Base-by-base conservation (phyloP, 1,284 basidiomycete species). In the Puccinia polysora region DNA sequence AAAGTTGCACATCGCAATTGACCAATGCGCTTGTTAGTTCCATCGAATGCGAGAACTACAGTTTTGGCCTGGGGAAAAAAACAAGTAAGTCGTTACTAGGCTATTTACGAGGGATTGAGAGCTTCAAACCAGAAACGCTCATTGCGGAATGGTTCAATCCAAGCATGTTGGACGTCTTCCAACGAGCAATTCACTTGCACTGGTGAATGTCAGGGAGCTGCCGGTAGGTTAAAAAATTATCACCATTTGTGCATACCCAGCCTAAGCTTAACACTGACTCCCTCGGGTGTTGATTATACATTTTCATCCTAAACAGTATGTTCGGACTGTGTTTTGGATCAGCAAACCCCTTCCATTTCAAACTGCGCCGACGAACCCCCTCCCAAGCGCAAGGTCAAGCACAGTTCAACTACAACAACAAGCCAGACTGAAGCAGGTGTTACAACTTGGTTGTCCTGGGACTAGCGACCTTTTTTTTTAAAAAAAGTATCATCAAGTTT, bases 301-400 rank as follows among this genome's bases (percentile, higher is more conserved):
- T 4, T 18, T 20, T 18, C 3, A 58, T 12, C 12, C 15, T n/a
- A n/a, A n/a, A n/a, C 32, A 58, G 56, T 40, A 23, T 58, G 56
- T 20, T 58, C 56, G 34, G 34, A 34, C 28, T 58, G 56, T 23
- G 25, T 2, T 40, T 25, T 58, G 28, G 56, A 58, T 15, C n/a
- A 58, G 28, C 56, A 58, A n/a, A 58, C 56, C 28, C 56, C 56
- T 58, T 58, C 56, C 8, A 58, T 58, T 32, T 58, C 56, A 38
- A 58, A 58, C 56, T 38, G 56, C 28, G 14, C 34, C n/a, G 5
- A 14, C 34, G n/a, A 40, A 8, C n/a, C n/a, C 56, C 18, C 56
- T 10, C 6, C 18, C n/a, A n/a, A n/a, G 30, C 10, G 40, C 3
- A 34, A 56, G 40, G 14, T 38, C 56, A 23, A 34, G 18, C 49